phyloP scores from a whole-genome alignment of 2,329 filamentous ascomycete species.

The Trichoderma semiorbis region DNA sequence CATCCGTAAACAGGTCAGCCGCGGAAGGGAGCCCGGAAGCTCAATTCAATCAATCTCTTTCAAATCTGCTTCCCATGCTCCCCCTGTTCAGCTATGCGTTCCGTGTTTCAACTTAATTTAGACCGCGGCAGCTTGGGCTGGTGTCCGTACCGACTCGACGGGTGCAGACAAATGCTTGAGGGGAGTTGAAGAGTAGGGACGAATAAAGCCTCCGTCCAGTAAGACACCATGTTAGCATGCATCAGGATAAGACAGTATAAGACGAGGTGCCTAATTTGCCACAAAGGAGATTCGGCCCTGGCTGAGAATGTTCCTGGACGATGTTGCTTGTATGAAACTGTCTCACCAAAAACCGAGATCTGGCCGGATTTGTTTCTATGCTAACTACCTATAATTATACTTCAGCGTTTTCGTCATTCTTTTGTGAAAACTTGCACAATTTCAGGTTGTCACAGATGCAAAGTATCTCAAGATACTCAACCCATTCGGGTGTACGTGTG shows the following conservation, averaged over 20 bases:
- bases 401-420: neutral
- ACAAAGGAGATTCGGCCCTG: neutral
- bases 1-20: conserved; percentile 5
- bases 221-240: conserved; percentile 7
- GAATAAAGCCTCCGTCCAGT: neutral
- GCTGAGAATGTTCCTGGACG: neutral
- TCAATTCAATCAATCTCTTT: neutral
- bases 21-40: neutral
- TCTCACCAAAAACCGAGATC: neutral
- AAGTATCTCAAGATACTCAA: neutral
- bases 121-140: neutral
- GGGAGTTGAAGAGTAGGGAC: neutral
- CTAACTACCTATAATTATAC: neutral
- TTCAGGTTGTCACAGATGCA: neutral
- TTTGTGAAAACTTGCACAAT: neutral
- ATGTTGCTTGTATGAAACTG: conserved; percentile 18
- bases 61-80: neutral
- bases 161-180: neutral
- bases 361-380: neutral
- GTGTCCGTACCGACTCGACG: neutral
- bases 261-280: neutral
- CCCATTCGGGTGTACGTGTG: neutral
- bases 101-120: conserved; percentile 19
- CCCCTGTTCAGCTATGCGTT: conserved; percentile 11
- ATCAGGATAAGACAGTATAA: conserved; percentile 15